Conservation (phyloP, 139 green algal species). For the Coelastrella sp. region DNA sequence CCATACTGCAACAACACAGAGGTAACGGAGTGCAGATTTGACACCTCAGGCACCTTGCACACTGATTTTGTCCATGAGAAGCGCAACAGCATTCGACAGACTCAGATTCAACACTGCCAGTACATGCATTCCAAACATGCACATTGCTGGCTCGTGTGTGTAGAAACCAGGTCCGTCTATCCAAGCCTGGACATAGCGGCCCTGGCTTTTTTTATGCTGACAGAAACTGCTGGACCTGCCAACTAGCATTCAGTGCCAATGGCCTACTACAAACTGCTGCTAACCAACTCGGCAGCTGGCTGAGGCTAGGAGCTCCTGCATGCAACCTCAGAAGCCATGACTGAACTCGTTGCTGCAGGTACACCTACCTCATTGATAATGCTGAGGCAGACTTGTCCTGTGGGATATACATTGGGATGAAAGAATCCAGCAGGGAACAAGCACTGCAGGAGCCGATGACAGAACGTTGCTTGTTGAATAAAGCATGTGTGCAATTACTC, state of each 20-base stretch:
- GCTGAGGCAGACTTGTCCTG: constrained; percentile 96
- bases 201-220: too few relatives aligned
- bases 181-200: too few relatives aligned
- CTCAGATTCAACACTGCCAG: too few relatives aligned
- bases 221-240: too few relatives aligned
- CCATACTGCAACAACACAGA: constrained; percentile 77
- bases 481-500: too few relatives aligned
- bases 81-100: too few relatives aligned
- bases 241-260: too few relatives aligned
- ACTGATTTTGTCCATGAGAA: not conserved
- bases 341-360: not conserved
- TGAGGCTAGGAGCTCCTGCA: not conserved
- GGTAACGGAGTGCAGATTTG: not conserved
- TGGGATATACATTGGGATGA: constrained; percentile 98
- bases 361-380: constrained; percentile 95
- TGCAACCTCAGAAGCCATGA: not conserved
- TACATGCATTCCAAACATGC: too few relatives aligned
- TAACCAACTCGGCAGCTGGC: not conserved
- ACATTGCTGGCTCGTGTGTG: too few relatives aligned
- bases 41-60: not conserved
- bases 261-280: too few relatives aligned
- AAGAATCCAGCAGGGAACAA: constrained; percentile 94
- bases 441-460: constrained; percentile 70
- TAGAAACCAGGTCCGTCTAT: too few relatives aligned
- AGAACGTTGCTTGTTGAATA: not conserved